Evolutionary conservation across 208 protist genomes (phyloP).

Genomic region (Trypanosoma platydactyli): DNA sequence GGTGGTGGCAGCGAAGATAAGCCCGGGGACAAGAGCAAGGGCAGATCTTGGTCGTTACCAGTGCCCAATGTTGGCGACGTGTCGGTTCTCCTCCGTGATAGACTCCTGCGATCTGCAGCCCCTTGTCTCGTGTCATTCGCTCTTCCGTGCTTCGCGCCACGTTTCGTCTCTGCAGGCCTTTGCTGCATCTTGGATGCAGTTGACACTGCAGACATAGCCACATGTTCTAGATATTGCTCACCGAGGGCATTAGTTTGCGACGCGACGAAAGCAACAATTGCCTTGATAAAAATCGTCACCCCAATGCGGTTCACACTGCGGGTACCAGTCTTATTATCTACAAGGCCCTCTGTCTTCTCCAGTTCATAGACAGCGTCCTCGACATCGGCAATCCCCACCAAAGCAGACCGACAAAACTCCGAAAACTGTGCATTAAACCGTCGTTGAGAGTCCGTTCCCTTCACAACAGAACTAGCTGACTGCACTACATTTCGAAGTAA

Average conservation of each 20-base stretch:
- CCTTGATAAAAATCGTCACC: conserved; percentile 48
- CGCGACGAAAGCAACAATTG: conserved; percentile 54
- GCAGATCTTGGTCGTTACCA: background rate
- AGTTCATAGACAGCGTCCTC: conserved; percentile 73
- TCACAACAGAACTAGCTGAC: conserved; percentile 52
- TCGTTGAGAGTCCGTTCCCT: conserved; percentile 74
- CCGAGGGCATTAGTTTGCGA: conserved; percentile 50
- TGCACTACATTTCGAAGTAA: conserved; percentile 31
- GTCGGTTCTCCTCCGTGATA: background rate
- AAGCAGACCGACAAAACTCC: conserved; percentile 62
- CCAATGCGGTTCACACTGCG: conserved; percentile 41
- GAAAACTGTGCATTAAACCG: conserved; percentile 69
- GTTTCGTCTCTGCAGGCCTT: conserved; percentile 33
- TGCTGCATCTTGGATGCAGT: conserved; percentile 30
- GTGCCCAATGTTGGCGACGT: conserved; percentile 2
- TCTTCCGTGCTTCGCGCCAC: conserved; percentile 8
- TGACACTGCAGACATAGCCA: conserved; percentile 45
- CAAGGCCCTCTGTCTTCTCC: conserved; percentile 40
- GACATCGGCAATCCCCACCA: conserved; percentile 49
- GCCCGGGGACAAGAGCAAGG: background rate
- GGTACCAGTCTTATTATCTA: conserved; percentile 34
- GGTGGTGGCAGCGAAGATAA: background rate
- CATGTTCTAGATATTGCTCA: conserved; percentile 67
- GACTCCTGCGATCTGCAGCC: conserved; percentile 11
- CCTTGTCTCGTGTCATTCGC: conserved; percentile 17